These are phyloP conservation scores for Neurospora discreta DNA, from an alignment of 495 filamentous ascomycete species.

Conservation along the genomic window DNA sequence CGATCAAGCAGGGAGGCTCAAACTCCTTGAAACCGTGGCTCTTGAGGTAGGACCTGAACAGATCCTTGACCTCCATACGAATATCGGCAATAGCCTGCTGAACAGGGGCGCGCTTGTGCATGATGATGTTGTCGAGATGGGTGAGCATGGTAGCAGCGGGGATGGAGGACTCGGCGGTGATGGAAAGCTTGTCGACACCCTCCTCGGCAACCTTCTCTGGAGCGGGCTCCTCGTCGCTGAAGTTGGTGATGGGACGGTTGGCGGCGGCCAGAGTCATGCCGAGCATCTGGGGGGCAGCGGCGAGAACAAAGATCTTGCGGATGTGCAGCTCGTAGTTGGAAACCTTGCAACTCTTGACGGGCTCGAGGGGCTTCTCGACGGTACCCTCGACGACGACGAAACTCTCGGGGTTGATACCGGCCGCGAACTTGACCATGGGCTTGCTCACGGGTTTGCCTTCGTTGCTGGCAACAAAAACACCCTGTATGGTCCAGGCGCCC, in stretches of 20 bases:
- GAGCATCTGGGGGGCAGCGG: constrained; percentile 48
- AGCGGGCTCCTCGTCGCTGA: constrained; percentile 47
- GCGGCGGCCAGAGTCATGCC: constrained; percentile 62
- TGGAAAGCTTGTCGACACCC: constrained; percentile 42
- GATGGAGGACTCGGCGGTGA: constrained; percentile 29
- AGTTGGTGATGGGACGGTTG: constrained; percentile 52
- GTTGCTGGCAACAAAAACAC: constrained; percentile 46
- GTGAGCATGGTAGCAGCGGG: constrained; percentile 63
- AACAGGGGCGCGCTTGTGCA: constrained; percentile 80
- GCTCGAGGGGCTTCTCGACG: constrained; percentile 70
- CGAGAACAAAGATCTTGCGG: constrained; percentile 61
- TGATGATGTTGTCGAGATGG: constrained; percentile 77
- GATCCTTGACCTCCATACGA: constrained; percentile 65
- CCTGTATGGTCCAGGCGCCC: constrained; percentile 49
- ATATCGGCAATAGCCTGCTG: constrained; percentile 77
- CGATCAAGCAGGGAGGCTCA: constrained; percentile 70
- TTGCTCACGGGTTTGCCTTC: constrained; percentile 45
- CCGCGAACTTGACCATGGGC: constrained; percentile 93
- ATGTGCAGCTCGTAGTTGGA: constrained; percentile 76
- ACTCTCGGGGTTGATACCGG: constrained; percentile 63
- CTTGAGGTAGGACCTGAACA: constrained; percentile 73
- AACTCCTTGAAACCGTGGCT: constrained; percentile 67
- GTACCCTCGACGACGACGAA: constrained; percentile 72
- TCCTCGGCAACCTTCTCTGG: constrained; percentile 36
- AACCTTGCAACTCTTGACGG: constrained; percentile 70